Evolutionary conservation across 2,329 filamentous ascomycete species (phyloP).

Genomic region (Tolypocladium pustulatum): DNA sequence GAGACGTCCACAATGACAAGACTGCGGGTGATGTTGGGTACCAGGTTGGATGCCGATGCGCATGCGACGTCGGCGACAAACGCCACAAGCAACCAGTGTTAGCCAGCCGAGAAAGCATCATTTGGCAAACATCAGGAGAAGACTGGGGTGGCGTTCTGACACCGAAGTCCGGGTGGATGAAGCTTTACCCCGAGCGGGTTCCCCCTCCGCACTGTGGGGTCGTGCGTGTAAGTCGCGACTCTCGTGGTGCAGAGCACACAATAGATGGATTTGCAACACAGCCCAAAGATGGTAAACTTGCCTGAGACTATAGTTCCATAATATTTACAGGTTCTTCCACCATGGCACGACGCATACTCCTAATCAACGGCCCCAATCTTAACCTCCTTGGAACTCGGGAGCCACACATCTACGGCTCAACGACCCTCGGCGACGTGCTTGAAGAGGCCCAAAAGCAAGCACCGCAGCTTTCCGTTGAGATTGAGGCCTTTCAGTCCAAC

Average conservation of each 20-base stretch:
- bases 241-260: background rate
- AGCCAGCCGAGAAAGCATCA: no score
- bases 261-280: background rate
- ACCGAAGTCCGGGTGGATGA: slow-evolving; percentile 7
- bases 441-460: slow-evolving; percentile 37
- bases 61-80: background rate
- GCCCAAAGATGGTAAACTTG: background rate
- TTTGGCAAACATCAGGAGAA: no score
- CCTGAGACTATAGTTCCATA: no score
- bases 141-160: background rate
- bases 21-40: no score
- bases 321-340: no score
- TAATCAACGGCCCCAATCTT: slow-evolving; percentile 76
- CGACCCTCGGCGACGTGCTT: slow-evolving; percentile 55
- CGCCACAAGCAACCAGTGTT: background rate
- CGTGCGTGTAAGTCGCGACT: background rate
- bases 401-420: slow-evolving; percentile 61
- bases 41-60: no score
- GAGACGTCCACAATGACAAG: no score
- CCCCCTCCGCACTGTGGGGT: background rate
- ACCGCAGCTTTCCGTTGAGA: slow-evolving; percentile 28
- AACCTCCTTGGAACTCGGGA: slow-evolving; percentile 70
- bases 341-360: slow-evolving; percentile 43
- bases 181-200: slow-evolving; percentile 11
- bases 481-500: slow-evolving; percentile 64